Evolutionary conservation across 225 moss, liverwort and hornwort genomes (phyloP).

Genomic region (Polytrichum formosum): DNA sequence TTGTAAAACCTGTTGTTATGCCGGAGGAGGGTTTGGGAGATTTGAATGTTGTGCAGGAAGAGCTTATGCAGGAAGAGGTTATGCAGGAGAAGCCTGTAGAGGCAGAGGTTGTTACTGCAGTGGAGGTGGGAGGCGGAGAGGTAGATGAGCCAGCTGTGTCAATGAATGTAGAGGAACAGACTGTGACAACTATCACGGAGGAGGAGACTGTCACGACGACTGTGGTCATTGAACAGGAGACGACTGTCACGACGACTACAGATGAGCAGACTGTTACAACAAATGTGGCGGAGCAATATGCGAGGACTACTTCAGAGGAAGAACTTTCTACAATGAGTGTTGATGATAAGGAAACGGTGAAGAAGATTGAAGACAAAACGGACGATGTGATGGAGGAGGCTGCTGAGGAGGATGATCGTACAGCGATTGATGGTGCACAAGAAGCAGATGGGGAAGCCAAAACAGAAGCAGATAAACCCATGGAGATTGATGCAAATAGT

Average conservation of each 20-base stretch:
- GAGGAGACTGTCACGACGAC: constrained; percentile 13
- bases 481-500: constrained; percentile 78
- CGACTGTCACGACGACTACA: constrained; percentile 24
- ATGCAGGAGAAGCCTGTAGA: constrained; percentile 18
- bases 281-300: constrained; percentile 15
- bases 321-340: constrained; percentile 22
- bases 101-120: constrained; percentile 12
- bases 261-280: constrained; percentile 12
- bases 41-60: constrained; percentile 14
- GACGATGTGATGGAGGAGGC: constrained; percentile 32
- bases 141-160: constrained; percentile 30
- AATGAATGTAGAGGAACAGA: constrained; percentile 31
- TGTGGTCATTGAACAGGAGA: constrained; percentile 29
- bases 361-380: constrained; percentile 29
- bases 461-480: constrained; percentile 52
- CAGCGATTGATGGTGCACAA: constrained; percentile 17
- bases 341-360: constrained; percentile 20
- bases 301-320: too few relatives aligned
- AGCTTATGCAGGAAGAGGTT: constrained; percentile 15
- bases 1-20: constrained; percentile 47
- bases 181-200: constrained; percentile 27
- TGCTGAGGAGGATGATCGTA: constrained; percentile 22
- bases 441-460: constrained; percentile 23
- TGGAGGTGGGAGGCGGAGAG: constrained; percentile 18
- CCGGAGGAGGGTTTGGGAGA: constrained; percentile 37